Evolutionary conservation across 306 rosid genomes (phyloP).

Genomic region (Sindora glabra): DNA sequence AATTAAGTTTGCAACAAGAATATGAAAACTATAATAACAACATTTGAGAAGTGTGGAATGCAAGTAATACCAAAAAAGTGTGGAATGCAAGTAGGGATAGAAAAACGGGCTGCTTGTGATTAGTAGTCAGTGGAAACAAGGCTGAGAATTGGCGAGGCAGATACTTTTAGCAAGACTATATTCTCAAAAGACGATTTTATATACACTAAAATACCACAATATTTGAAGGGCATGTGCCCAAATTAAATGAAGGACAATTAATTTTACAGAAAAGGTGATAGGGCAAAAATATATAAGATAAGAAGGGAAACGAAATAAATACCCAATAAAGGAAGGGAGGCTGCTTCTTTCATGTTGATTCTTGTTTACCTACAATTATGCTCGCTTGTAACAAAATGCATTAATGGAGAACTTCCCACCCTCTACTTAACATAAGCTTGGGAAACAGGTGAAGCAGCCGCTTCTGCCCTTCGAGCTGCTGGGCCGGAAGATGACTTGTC

Average conservation of each 20-base stretch:
- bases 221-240: slow-evolving; percentile 46
- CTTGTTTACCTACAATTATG: slow-evolving; percentile 23
- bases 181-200: slow-evolving; percentile 40
- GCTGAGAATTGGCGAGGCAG: no score
- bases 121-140: no score
- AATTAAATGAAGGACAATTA: slow-evolving; percentile 39
- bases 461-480: slow-evolving; percentile 40
- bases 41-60: no score
- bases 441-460: slow-evolving; percentile 43
- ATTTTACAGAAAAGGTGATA: slow-evolving; percentile 5
- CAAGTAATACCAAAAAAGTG: no score
- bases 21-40: no score
- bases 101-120: no score
- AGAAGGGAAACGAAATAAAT: slow-evolving; percentile 14
- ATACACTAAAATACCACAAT: slow-evolving; percentile 62
- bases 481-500: slow-evolving; percentile 66
- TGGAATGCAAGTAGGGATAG: no score
- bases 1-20: no score
- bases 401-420: slow-evolving; percentile 30
- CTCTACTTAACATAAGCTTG: slow-evolving; percentile 37
- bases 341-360: slow-evolving; percentile 25
- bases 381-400: slow-evolving; percentile 37
- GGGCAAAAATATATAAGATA: no score
- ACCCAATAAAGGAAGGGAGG: neutral
- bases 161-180: slow-evolving; percentile 30